phyloP scores from a whole-genome alignment of 2,329 filamentous ascomycete species.

The Corynespora cassiicola region DNA sequence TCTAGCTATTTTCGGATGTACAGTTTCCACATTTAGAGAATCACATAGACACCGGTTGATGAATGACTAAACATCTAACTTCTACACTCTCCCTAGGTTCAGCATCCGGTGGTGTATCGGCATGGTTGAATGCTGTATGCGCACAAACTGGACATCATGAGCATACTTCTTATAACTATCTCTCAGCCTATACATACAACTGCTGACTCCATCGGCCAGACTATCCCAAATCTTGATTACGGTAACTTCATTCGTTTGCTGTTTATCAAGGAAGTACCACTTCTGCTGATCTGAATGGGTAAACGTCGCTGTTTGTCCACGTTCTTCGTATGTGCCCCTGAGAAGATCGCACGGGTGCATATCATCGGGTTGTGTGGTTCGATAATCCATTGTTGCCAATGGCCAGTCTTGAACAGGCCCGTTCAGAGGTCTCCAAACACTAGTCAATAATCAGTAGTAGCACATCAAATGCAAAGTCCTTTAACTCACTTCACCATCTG shows the following conservation, averaged over 20 bases:
- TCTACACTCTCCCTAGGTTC: constrained; percentile 8
- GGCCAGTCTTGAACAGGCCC: constrained; percentile 18
- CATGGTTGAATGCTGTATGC: constrained; percentile 8
- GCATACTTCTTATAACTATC: too few species aligned
- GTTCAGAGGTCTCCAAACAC: constrained; percentile 17
- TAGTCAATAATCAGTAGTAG: too few species aligned
- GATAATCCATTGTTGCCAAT: constrained; percentile 16
- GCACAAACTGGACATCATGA: constrained; percentile 6
- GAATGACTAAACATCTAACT: constrained; percentile 7
- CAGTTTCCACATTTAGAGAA: too few species aligned
- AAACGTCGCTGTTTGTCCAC: constrained; percentile 10
- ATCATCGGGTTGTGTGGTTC: not conserved
- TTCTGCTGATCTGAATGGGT: constrained; percentile 9
- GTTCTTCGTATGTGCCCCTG: constrained; percentile 3
- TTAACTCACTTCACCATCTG: constrained; percentile 14
- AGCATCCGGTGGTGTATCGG: not conserved
- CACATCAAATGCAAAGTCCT: too few species aligned
- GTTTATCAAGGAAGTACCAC: constrained; percentile 20
- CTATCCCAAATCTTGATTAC: constrained; percentile 25
- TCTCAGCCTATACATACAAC: constrained; percentile 9
- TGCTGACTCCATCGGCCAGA: constrained; percentile 5
- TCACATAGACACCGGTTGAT: too few species aligned
- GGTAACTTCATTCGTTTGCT: constrained; percentile 13
- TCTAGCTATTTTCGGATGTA: too few species aligned
- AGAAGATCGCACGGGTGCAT: constrained; percentile 12